Evolutionary conservation across 805 yeast species (phyloP).

Genomic region (Yarrowia hollandica): DNA sequence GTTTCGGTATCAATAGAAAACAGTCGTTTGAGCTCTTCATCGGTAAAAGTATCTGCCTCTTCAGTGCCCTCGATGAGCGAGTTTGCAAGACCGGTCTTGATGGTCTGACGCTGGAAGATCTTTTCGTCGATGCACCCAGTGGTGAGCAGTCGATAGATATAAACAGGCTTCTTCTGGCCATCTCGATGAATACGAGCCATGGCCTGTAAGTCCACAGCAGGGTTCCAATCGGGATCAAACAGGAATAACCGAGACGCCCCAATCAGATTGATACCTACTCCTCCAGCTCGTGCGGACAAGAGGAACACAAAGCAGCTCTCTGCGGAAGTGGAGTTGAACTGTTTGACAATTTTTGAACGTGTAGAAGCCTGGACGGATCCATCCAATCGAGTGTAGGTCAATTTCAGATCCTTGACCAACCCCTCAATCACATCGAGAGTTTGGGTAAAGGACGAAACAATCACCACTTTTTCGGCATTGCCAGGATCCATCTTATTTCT

Average conservation of each 20-base stretch:
- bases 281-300: conserved; percentile 89
- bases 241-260: conserved; percentile 87
- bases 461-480: conserved; percentile 78
- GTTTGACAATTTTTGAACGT: conserved; percentile 64
- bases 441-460: conserved; percentile 85
- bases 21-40: conserved; percentile 68
- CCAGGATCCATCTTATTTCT: conserved; percentile 45
- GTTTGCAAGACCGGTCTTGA: conserved; percentile 77
- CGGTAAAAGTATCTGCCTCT: conserved; percentile 59
- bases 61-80: conserved; percentile 53
- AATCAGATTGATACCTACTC: conserved; percentile 82
- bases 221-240: conserved; percentile 97
- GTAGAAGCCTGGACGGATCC: conserved; percentile 74
- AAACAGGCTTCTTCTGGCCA: conserved; percentile 80
- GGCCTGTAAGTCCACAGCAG: conserved; percentile 87
- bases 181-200: conserved; percentile 95
- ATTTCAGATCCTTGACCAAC: conserved; percentile 51
- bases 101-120: conserved; percentile 85
- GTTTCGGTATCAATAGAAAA: conserved; percentile 55
- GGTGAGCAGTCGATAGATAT: conserved; percentile 77
- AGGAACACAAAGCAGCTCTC: conserved; percentile 60
- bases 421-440: conserved; percentile 74
- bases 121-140: conserved; percentile 94
- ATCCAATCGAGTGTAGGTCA: conserved; percentile 67
- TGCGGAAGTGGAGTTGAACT: conserved; percentile 57